Conservation (phyloP, 2,329 filamentous ascomycete species). For the Alternaria longipes region DNA sequence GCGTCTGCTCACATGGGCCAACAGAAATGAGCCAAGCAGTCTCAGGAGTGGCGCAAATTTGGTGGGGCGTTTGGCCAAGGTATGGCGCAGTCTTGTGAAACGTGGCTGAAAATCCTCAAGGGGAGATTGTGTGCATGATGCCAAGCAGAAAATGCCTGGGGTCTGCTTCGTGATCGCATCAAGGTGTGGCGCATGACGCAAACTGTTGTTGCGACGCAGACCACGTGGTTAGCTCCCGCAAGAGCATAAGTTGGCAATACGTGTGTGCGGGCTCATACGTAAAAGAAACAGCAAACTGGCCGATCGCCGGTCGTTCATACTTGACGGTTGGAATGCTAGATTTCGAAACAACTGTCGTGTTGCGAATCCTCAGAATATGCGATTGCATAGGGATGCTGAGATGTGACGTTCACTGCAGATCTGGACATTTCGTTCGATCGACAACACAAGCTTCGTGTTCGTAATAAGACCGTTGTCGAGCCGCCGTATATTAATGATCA, state of each 20-base stretch:
- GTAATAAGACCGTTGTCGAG: neutral
- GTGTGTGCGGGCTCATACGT: neutral
- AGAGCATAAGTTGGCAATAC: neutral
- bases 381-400: neutral
- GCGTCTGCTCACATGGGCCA: neutral
- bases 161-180: constrained; percentile 1
- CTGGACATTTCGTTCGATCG: neutral
- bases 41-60: constrained; percentile 13
- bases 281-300: neutral
- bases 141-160: constrained; percentile 2
- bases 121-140: constrained; percentile 7
- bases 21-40: neutral
- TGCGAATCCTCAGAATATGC: neutral
- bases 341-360: neutral
- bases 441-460: constrained; percentile 1
- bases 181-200: constrained; percentile 23
- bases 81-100: neutral
- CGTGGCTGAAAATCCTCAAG: constrained; percentile 10
- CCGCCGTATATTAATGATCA: constrained; percentile 1
- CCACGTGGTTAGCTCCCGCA: constrained; percentile 7
- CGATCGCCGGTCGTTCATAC: neutral
- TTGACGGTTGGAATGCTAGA: neutral
- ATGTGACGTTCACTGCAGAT: constrained; percentile 11
- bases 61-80: neutral
- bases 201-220: constrained; percentile 1